Percentiles rank a stretch among this genome's conserved stretches.
Evolutionary conservation across 257 asterid species (phyloP).

Genomic region (Thymus mandschuricus): DNA sequence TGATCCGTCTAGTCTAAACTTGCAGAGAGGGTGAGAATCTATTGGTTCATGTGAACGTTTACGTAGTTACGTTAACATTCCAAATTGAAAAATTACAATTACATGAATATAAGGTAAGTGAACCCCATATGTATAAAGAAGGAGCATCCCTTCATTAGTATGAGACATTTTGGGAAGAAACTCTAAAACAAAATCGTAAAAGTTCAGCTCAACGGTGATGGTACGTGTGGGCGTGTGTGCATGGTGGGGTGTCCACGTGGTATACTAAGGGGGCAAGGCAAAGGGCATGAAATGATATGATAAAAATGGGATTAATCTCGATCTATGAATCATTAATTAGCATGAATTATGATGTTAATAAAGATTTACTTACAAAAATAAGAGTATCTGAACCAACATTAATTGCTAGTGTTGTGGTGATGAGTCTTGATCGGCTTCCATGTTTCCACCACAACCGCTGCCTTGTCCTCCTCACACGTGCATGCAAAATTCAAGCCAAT

Average conservation of each 20-base stretch:
- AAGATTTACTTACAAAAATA: neutral
- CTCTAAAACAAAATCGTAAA: too few relatives aligned
- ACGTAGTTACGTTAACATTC: too few relatives aligned
- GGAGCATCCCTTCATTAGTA: too few relatives aligned
- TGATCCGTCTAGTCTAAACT: too few relatives aligned
- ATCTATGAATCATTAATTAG: neutral
- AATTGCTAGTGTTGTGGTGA: conserved; percentile 34
- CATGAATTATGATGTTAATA: neutral
- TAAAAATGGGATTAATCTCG: neutral
- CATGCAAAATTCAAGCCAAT: neutral
- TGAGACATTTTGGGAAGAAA: too few relatives aligned
- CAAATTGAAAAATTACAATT: too few relatives aligned
- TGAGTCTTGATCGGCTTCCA: conserved; percentile 25
- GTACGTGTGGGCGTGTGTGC: neutral
- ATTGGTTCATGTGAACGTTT: too few relatives aligned
- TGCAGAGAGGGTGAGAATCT: too few relatives aligned
- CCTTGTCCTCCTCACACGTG: conserved; percentile 17
- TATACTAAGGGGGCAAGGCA: neutral
- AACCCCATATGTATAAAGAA: too few relatives aligned
- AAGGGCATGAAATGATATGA: too few relatives aligned
- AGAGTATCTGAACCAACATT: conserved; percentile 24
- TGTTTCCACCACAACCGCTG: conserved; percentile 25
- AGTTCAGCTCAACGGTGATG: neutral
- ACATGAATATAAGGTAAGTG: too few relatives aligned
- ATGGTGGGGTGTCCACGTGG: too few relatives aligned